Evolutionary conservation across 345 rosid species (phyloP), one percentile per base, ranked within the genome.

Genomic region (Citrus medica): DNA sequence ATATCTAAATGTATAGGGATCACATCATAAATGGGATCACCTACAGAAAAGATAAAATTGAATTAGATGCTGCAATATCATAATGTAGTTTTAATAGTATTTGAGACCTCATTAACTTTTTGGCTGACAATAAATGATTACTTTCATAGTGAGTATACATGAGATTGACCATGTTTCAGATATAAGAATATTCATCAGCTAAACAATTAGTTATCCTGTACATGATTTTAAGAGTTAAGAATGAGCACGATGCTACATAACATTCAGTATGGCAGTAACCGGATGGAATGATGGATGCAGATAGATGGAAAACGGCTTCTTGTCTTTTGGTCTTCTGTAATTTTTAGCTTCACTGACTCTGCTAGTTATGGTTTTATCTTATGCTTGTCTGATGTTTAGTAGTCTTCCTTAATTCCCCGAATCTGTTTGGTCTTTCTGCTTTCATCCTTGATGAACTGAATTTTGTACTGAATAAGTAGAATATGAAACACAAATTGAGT

Each of bases 1-100:
- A 93, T 81, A 82, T 93, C 98, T 75, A 93, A 83, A 86, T 91
- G 84, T 82, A 93, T 85, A 3, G 98, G 98, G 81, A 95, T 91
- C 78, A 93, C 46, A 73, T 95, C 98, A 73, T 73, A 87, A 27
- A 93, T 85, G 67, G 97, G 94, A 74, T 95, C 98, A 53, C 98
- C 98, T 94, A 92, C 76, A 81, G 69, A 75, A 82, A 71, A 84
- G 72, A 73, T 64, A 10, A 55, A 53, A 46, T n/a, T 80, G 78
- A 82, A 59, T 56, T 7, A 25, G 65, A 37, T 35, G 65, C 60
- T 58, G 69, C 48, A 25, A 73, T 24, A n/a, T 37, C 66, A 55
- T 72, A 22, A 28, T n/a, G 69, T 22, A 30, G 69, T 33, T 67
- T 35, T 58, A 30, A 58, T 32, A 7, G 37, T 48, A 33, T 32